Base-by-base conservation (phyloP, 805 yeast species). In the Suhomyces faveliae region DNA sequence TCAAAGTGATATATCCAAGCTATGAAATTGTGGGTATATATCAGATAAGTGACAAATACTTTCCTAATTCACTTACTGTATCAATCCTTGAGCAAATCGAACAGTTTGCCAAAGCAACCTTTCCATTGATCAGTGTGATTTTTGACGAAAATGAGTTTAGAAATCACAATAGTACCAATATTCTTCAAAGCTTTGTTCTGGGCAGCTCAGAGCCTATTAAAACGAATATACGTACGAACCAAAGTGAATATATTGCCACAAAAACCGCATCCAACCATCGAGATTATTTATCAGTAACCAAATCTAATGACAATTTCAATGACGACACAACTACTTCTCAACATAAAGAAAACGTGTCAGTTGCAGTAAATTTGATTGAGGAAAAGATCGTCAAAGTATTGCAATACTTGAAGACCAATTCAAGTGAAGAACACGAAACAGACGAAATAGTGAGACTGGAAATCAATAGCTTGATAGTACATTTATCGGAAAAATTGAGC, bases 231-330 rank as follows among this genome's bases (percentile, higher is more conserved):
- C 51, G 49, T 2, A 57, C 69, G 1, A 63, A 60, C 24, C 69
- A 65, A 25, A 56, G 66, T 3, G 76, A 72, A 45, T 56, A 52
- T 20, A 63, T 65, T 6, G 66, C 74, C 1, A 57, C 71, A 1
- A 55, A 61, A 5, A 68, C 76, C 4, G 54, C 69, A 8, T 54
- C 51, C 12, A 63, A 66, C 37, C 56, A 66, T 46, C 58, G 55
- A 35, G 45, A 58, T n/a, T 68, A 68, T 35, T 54, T 56, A 11
- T 49, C 53, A 24, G 53, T 51, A 20, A 51, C 50, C 15, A 40
- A 29, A 9, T 37, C 43, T 19, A 30, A 30, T 8, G 47, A 47
- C 12, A 48, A 12, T 38, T 21, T 37, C 10, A 37, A 25, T 37
- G 40, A 37, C 6, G 40, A 37, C 15, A 21, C 20, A n/a, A 19